Evolutionary conservation across 1,284 basidiomycete species (phyloP).

Genomic region (Veloboletus limbatus): DNA sequence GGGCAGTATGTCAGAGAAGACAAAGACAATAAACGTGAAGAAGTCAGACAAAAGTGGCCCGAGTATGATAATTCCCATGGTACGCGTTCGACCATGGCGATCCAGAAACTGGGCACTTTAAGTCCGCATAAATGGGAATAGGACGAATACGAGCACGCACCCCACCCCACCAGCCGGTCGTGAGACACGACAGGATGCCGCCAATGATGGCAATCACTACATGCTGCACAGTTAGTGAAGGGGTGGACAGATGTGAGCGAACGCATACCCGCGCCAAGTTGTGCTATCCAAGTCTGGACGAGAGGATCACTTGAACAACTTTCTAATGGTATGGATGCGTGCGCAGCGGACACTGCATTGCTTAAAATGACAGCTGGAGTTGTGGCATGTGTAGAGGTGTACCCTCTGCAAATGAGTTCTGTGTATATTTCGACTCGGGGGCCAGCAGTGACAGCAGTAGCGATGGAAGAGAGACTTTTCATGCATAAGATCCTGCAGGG

Average conservation of each 20-base stretch:
- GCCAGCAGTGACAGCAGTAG: constrained; percentile 1
- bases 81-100: constrained; percentile 5
- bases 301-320: background rate
- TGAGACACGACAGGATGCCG: constrained; percentile 3
- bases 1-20: constrained; percentile 1
- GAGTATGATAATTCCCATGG: constrained; percentile 2
- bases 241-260: no score
- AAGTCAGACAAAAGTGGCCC: constrained; percentile 2
- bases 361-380: background rate
- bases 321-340: background rate
- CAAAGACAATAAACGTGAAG: constrained; percentile 3
- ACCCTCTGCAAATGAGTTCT: constrained; percentile 7
- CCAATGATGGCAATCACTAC: constrained; percentile 9
- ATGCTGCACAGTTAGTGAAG: no score
- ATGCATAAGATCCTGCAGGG: constrained; percentile 4
- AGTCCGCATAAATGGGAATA: background rate
- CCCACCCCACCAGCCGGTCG: constrained; percentile 9
- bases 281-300: background rate
- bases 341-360: background rate
- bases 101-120: constrained; percentile 3
- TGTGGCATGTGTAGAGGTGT: background rate
- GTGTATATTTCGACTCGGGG: constrained; percentile 9
- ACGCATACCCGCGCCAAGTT: background rate
- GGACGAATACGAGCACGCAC: background rate
- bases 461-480: constrained; percentile 8